Evolutionary conservation across 108 stramenopile genomes (phyloP).

Genomic region (Discostella stelligeroides): DNA sequence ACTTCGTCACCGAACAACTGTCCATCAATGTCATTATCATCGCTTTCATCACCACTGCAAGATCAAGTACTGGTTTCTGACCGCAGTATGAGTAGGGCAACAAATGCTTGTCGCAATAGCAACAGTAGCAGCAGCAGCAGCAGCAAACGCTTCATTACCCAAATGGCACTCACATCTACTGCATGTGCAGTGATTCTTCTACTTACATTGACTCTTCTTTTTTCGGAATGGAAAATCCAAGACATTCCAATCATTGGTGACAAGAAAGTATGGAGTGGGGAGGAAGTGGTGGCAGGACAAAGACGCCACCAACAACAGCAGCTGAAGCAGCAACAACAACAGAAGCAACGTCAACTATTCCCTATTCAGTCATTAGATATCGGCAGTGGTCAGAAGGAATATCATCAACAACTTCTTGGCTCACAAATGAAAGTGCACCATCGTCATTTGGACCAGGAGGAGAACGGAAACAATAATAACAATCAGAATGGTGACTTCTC

Average conservation of each 20-base stretch:
- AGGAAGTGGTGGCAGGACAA: background rate
- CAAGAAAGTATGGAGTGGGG: background rate
- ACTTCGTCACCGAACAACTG: no score
- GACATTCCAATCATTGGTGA: background rate
- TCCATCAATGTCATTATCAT: no score
- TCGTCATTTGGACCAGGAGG: constrained; percentile 13
- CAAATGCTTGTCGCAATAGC: no score
- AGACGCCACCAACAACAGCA: background rate
- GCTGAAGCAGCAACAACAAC: background rate
- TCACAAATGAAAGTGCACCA: background rate
- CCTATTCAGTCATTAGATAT: no score
- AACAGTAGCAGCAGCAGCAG: no score
- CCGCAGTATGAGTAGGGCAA: no score
- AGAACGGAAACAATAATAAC: constrained; percentile 16
- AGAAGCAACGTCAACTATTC: background rate
- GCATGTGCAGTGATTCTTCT: constrained; percentile 12
- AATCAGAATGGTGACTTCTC: constrained; percentile 32
- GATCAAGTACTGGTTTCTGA: no score
- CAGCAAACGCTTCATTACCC: constrained; percentile 32
- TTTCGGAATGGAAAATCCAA: constrained; percentile 30
- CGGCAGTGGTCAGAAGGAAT: background rate
- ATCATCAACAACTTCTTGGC: constrained; percentile 1
- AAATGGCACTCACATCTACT: constrained; percentile 27
- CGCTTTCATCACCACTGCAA: no score
- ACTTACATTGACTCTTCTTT: constrained; percentile 9